Evolutionary conservation across 2,329 filamentous ascomycete genomes (phyloP).

Genomic region (Xylariaceae sp.): DNA sequence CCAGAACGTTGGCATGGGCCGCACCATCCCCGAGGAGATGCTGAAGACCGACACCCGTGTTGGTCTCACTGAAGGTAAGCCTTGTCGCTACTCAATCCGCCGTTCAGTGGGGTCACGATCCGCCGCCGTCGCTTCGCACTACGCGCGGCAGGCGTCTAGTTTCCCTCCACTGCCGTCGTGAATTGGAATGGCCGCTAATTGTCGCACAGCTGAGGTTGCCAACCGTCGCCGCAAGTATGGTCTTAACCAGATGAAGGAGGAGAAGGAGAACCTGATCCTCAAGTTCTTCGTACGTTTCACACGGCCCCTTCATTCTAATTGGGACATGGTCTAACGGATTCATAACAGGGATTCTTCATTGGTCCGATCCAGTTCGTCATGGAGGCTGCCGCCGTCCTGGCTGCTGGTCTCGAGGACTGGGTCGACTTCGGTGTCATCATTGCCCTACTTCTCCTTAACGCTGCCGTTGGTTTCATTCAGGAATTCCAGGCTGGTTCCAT

Average conservation of each 20-base stretch:
- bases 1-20: conserved; percentile 46
- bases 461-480: conserved; percentile 78
- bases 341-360: conserved; percentile 61
- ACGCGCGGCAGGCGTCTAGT: background rate
- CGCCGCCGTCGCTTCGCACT: background rate
- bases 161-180: background rate
- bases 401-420: conserved; percentile 81
- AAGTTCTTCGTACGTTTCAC: conserved; percentile 58
- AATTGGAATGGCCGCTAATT: conserved; percentile 16
- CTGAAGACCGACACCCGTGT: conserved; percentile 68
- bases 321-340: conserved; percentile 1
- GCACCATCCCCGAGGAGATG: conserved; percentile 61
- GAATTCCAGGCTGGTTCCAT: conserved; percentile 88
- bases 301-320: background rate
- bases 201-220: conserved; percentile 26
- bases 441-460: conserved; percentile 77
- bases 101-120: conserved; percentile 39
- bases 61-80: conserved; percentile 66
- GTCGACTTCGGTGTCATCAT: conserved; percentile 92
- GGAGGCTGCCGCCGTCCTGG: conserved; percentile 78
- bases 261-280: conserved; percentile 77
- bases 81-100: conserved; percentile 35
- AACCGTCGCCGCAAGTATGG: conserved; percentile 61
- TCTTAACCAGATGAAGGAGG: conserved; percentile 85
- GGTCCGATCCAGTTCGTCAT: conserved; percentile 93